A percentile compares a stretch with the other conserved stretches of the same genome.
Evolutionary conservation across 768 basidiomycete genomes (phyloP).

Genomic region (Paxillus ammoniavirescens): DNA sequence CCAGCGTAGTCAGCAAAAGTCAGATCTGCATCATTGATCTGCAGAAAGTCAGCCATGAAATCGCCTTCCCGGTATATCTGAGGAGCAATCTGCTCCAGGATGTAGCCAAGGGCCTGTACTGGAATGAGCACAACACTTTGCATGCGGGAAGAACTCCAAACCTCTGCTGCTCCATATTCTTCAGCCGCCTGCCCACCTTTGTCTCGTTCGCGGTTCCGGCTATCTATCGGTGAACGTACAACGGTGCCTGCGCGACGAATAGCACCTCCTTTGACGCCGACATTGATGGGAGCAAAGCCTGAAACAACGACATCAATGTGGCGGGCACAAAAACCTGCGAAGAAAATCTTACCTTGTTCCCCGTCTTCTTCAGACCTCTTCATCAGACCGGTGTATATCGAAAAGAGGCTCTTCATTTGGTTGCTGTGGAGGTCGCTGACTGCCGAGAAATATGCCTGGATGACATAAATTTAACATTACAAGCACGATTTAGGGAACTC

Average conservation of each 20-base stretch:
- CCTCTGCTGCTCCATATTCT: slow-evolving; percentile 71
- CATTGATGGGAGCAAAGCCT: slow-evolving; percentile 45
- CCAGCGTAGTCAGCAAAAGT: slow-evolving; percentile 97
- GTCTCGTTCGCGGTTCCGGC: slow-evolving; percentile 42
- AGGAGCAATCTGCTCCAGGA: slow-evolving; percentile 73
- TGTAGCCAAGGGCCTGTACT: slow-evolving; percentile 66
- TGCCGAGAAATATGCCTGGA: slow-evolving; percentile 86
- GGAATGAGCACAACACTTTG: background rate
- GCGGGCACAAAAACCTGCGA: background rate
- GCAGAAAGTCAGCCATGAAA: slow-evolving; percentile 89
- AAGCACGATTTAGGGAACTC: slow-evolving; percentile 28
- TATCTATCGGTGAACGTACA: slow-evolving; percentile 74
- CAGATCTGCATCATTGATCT: slow-evolving; percentile 82
- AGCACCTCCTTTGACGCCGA: slow-evolving; percentile 45
- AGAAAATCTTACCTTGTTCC: slow-evolving; percentile 55
- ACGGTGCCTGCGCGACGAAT: slow-evolving; percentile 84
- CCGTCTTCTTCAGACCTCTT: slow-evolving; percentile 74
- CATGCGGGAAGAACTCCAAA: slow-evolving; percentile 27
- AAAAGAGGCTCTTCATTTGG: slow-evolving; percentile 76
- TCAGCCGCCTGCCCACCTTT: slow-evolving; percentile 55
- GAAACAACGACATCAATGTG: background rate
- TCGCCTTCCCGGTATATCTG: slow-evolving; percentile 81
- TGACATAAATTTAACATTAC: slow-evolving; percentile 1
- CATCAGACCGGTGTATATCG: slow-evolving; percentile 54
- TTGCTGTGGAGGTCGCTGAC: slow-evolving; percentile 77